Conservation (phyloP, 441 rosid genomes). For the Flueggea neowawraea region DNA sequence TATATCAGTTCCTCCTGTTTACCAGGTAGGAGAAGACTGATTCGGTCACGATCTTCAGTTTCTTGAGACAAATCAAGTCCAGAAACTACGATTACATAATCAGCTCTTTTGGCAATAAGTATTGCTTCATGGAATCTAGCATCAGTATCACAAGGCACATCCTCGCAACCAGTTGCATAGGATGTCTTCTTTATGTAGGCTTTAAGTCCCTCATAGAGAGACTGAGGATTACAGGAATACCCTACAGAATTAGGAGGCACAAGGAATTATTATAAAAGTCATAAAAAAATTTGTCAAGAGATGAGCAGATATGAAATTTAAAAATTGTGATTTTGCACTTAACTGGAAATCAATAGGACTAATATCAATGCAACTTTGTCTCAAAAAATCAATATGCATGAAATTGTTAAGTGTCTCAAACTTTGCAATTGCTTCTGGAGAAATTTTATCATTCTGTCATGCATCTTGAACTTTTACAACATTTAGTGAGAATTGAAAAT, state of each 20-base stretch:
- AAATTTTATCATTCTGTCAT: too few species aligned
- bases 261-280: background rate
- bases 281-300: too few species aligned
- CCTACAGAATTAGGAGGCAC: slow-evolving; percentile 34
- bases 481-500: background rate
- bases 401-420: too few species aligned
- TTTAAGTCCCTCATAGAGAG: slow-evolving; percentile 52
- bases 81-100: slow-evolving; percentile 70
- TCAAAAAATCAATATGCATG: too few species aligned
- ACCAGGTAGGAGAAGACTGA: slow-evolving; percentile 79
- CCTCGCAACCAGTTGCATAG: slow-evolving; percentile 56
- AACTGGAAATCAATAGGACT: too few species aligned
- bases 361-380: too few species aligned
- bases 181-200: slow-evolving; percentile 38
- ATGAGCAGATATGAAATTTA: too few species aligned
- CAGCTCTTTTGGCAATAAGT: slow-evolving; percentile 52
- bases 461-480: too few species aligned
- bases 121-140: slow-evolving; percentile 38
- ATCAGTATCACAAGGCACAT: slow-evolving; percentile 57
- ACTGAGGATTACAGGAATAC: slow-evolving; percentile 62
- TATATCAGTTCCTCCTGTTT: slow-evolving; percentile 65
- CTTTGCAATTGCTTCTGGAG: too few species aligned
- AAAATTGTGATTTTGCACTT: too few species aligned
- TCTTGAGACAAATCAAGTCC: slow-evolving; percentile 90
- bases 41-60: slow-evolving; percentile 74